Base-by-base conservation (phyloP, 345 rosid genomes). In the Eucalyptus victrix region DNA sequence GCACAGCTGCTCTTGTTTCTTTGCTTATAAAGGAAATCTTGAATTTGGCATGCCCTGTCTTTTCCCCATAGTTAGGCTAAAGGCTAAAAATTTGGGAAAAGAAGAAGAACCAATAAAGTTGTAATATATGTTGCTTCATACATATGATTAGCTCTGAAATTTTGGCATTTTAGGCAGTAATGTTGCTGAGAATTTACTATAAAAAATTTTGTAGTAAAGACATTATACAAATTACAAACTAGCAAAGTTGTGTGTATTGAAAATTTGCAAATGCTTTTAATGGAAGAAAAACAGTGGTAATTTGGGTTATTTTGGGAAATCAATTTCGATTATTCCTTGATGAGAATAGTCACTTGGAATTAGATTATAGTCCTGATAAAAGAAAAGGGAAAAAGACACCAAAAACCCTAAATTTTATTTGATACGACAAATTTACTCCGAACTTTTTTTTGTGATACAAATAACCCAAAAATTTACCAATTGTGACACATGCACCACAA, bases 341-440 rank as follows among this genome's bases (percentile, higher is more conserved):
- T 14, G 72, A 62, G 37, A 30, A 7, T 62, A n/a, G 5, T 62
- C 72, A 62, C 72, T n/a, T 30, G 34, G 28, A 62, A 30, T 62
- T 14, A 30, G 37, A 62, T 1, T 62, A 4, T 6, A 62, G 10
- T 62, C 9, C 1, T 14, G 9, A 11, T 60, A 28, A 28, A 28
- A 60, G 9, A 60, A 60, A 19, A 53, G 10, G 56, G 24, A 19
- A 53, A 8, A 53, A 53, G 21, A 19, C 24, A 19, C 9, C 0
- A 19, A 53, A 3, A 19, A 19, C 5, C 0, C 0, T 53, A 19
- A 53, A 53, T 53, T 53, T 53, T 53, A 53, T 4, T 0, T 0
- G 0, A 8, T 19, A 53, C 19, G 56, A 53, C 5, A 53, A 53
- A 53, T 53, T 19, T 53, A 19, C 10, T 53, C 1, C 0, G 2